These are phyloP conservation scores for Rhododendron williamsianum DNA, from an alignment of 148 eudicot genomes.

Conservation along the genomic window DNA sequence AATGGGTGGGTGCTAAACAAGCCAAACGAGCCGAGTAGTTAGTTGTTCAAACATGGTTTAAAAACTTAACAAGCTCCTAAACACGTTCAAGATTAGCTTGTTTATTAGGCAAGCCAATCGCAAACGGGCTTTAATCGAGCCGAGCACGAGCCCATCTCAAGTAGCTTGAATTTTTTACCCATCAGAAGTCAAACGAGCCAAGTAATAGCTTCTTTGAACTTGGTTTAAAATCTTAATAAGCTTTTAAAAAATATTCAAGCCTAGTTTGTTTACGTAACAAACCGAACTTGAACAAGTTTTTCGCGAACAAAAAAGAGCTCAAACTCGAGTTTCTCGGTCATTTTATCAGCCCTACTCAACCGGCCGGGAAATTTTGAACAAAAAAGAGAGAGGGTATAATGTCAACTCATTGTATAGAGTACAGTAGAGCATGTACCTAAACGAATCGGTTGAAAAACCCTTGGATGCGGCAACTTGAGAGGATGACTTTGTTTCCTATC, in stretches of 20 bases:
- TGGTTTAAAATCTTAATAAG: not conserved
- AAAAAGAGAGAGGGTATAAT: too few relatives aligned
- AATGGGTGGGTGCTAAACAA: not conserved
- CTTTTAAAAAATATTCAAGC: not conserved
- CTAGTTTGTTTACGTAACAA: not conserved
- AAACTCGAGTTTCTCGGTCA: not conserved
- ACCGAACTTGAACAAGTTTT: not conserved
- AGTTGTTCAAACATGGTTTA: not conserved
- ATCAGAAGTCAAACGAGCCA: not conserved
- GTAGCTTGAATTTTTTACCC: not conserved
- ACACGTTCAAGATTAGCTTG: not conserved
- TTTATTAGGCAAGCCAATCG: not conserved
- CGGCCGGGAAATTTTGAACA: not conserved
- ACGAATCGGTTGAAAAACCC: conserved; percentile 33
- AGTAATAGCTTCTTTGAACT: not conserved
- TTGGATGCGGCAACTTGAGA: conserved; percentile 34
- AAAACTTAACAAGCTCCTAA: not conserved
- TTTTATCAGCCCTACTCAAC: not conserved
- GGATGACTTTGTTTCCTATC: conserved; percentile 40
- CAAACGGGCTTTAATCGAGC: not conserved
- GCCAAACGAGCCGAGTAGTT: not conserved
- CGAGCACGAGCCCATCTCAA: not conserved
- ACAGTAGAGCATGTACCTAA: conserved; percentile 22
- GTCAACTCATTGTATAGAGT: not conserved
- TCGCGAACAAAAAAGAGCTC: not conserved